Evolutionary conservation across 192 early-diverging fungal species (phyloP), one percentile per base, ranked within the genome.

Genomic region (Coemansia sp.): DNA sequence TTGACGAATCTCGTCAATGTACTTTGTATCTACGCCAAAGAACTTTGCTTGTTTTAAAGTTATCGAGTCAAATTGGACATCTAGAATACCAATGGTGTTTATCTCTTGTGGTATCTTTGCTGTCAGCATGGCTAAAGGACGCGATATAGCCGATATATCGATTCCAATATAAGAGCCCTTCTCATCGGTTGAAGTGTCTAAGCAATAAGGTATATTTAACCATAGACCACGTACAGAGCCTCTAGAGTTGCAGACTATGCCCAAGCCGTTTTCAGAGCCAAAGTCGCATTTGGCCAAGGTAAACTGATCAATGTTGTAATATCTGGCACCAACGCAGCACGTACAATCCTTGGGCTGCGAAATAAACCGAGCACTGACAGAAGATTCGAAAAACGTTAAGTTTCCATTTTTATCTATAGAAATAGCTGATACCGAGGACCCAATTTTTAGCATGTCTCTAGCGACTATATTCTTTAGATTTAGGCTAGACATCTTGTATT

Each of bases 11-110:
- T 52, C 32, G 3, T 62, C 48, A 22, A 71, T 58, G 36, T 66
- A 58, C 5, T 31, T 22, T 17, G 11, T n/a, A 10, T 62, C 38
- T 56, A 69, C 68, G 0, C 77, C 77, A n/a, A 71, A 56, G 7
- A 51, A 65, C 33, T 63, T 40, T 28, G 73, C 73, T 5, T 57
- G 34, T 14, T 40, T 54, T 20, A 81, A 33, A 11, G 58, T 25
- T 25, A 55, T 34, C 5, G 22, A 22, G 2, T 11, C 25, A 48
- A 72, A 72, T 31, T 75, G 63, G n/a, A 66, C 78, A 50, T 75
- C 67, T 22, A 81, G 56, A 4, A 69, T 34, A 22, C 62, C 52
- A 48, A 57, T 33, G 16, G 49, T 34, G 5, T 58, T 29, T 5
- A 16, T 36, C 4, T 63, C 64, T 3, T 48, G 40, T 12, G 49